These are phyloP conservation scores for Aspergillus costaricaensis DNA, from an alignment of 2,329 filamentous ascomycete species.

Conservation along the genomic window DNA sequence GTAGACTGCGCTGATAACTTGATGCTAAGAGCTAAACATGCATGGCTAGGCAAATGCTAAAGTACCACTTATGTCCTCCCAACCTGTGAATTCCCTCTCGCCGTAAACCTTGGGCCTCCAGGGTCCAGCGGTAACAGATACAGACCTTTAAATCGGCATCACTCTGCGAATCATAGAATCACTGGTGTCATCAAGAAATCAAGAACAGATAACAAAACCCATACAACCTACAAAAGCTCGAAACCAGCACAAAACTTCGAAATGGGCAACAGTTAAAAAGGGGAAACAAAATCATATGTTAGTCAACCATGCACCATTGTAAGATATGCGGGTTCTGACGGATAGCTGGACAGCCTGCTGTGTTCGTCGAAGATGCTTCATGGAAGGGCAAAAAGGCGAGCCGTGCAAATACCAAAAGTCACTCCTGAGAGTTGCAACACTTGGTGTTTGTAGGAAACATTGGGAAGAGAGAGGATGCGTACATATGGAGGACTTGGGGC, in stretches of 20 bases:
- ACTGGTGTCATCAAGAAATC: constrained; percentile 22
- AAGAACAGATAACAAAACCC: constrained; percentile 19
- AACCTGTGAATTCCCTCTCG: constrained; percentile 3
- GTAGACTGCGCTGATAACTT: constrained; percentile 12
- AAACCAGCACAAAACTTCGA: constrained; percentile 16
- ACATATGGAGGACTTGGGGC: neutral
- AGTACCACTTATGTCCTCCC: constrained; percentile 14
- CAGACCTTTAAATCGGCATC: constrained; percentile 19
- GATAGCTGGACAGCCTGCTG: neutral
- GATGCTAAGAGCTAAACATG: constrained; percentile 21
- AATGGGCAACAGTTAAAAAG: constrained; percentile 9
- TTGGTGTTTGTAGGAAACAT: neutral
- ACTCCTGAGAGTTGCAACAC: neutral
- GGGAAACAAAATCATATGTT: constrained; percentile 9
- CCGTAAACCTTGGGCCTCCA: constrained; percentile 4
- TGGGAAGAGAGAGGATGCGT: neutral
- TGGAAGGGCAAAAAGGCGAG: neutral
- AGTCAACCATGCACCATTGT: constrained; percentile 4
- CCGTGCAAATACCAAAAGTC: neutral
- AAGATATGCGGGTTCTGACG: neutral
- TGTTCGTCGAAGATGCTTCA: neutral
- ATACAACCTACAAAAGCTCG: constrained; percentile 22
- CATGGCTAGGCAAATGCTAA: constrained; percentile 29
- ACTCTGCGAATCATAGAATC: constrained; percentile 17
- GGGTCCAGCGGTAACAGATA: constrained; percentile 18